A percentile compares a stretch with the other conserved stretches of the same genome.
Evolutionary conservation across 176 grass and related monocot species (phyloP).

Genomic region (Oryza glaberrima): DNA sequence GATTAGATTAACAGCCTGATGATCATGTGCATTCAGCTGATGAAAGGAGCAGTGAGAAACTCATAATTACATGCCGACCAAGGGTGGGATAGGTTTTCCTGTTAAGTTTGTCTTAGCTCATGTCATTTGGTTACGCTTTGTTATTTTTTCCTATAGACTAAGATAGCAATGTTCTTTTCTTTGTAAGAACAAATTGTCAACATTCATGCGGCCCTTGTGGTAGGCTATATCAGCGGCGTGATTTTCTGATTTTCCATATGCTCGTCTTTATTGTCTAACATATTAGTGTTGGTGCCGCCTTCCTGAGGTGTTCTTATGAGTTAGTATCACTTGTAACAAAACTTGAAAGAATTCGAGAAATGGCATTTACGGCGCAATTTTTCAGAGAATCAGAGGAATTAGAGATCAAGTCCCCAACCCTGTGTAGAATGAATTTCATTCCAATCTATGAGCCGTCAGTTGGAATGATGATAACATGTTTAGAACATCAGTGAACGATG

Average conservation of each 20-base stretch:
- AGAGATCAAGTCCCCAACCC: no score
- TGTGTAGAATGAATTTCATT: no score
- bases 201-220: neutral
- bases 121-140: neutral
- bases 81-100: slow-evolving; percentile 15
- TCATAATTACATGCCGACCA: slow-evolving; percentile 35
- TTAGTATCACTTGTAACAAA: no score
- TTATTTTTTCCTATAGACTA: neutral
- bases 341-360: no score
- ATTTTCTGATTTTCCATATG: neutral
- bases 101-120: slow-evolving; percentile 4
- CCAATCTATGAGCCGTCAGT: no score
- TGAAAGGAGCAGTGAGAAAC: slow-evolving; percentile 18
- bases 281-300: no score
- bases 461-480: no score
- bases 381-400: no score
- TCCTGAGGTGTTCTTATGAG: no score
- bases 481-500: neutral
- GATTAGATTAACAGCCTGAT: slow-evolving; percentile 16
- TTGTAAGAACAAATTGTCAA: slow-evolving; percentile 6
- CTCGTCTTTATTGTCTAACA: neutral
- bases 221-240: neutral
- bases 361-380: no score
- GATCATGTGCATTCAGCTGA: neutral
- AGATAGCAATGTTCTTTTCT: slow-evolving; percentile 25